phyloP scores from a whole-genome alignment of 228 moss, liverwort and hornwort genomes.

The Sphagnum fallax region DNA sequence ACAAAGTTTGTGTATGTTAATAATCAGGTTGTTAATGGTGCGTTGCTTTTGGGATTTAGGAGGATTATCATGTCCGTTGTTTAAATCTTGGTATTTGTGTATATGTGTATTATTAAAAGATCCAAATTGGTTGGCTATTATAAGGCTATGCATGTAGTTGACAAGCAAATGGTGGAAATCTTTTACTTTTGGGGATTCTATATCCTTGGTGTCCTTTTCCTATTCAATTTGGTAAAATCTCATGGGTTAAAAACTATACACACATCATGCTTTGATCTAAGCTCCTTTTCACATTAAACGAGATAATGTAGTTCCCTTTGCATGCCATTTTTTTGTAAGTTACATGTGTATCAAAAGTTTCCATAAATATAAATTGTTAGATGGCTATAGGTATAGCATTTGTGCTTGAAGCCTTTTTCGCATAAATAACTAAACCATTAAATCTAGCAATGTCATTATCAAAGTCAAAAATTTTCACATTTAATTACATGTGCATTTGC shows the following conservation, averaged over 20 bases:
- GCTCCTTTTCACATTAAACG: background rate
- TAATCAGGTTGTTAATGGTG: background rate
- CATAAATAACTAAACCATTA: slow-evolving; percentile 39
- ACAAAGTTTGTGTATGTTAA: background rate
- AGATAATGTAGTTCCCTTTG: no score
- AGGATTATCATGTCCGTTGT: background rate
- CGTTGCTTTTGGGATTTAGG: background rate
- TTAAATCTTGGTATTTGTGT: slow-evolving; percentile 1
- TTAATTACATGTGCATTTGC: no score
- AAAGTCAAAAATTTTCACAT: no score
- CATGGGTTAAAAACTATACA: background rate
- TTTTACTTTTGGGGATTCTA: slow-evolving; percentile 86
- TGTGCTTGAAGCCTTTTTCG: slow-evolving; percentile 87
- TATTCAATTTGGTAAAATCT: slow-evolving; percentile 67
- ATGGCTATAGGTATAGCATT: slow-evolving; percentile 65
- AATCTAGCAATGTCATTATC: no score
- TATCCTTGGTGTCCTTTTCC: slow-evolving; percentile 63
- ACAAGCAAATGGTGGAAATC: slow-evolving; percentile 56
- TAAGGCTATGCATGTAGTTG: slow-evolving; percentile 50
- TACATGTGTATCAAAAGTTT: no score
- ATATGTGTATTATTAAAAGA: background rate
- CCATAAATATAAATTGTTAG: no score
- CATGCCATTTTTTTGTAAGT: no score
- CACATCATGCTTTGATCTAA: background rate
- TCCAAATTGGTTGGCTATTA: background rate